Conservation (phyloP, 345 rosid species). For the Citrus reticulata region DNA sequence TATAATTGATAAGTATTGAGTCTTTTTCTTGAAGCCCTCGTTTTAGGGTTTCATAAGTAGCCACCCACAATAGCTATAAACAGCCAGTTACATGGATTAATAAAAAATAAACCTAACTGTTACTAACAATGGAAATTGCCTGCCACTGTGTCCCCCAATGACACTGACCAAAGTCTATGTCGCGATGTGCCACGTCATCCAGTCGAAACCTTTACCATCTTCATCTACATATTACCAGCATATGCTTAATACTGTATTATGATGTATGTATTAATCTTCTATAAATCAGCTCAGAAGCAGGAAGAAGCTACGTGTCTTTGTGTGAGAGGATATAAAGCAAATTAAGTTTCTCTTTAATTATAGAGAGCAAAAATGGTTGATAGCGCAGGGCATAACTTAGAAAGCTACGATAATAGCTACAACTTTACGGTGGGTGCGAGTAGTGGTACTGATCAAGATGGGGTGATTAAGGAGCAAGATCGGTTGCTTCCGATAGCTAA, state of each 20-base stretch:
- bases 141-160: conserved; percentile 13
- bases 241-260: no score
- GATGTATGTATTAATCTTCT: not conserved
- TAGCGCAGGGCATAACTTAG: conserved; percentile 15
- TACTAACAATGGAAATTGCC: conserved; percentile 25
- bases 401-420: conserved; percentile 8
- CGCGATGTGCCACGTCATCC: conserved; percentile 14
- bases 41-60: conserved; percentile 16
- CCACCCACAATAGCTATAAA: not conserved
- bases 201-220: not conserved
- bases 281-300: conserved; percentile 9
- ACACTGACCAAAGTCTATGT: not conserved
- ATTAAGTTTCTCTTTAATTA: conserved; percentile 4
- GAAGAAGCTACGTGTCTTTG: conserved; percentile 25
- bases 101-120: conserved; percentile 14
- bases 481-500: conserved; percentile 68
- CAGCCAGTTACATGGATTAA: not conserved
- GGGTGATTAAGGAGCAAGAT: conserved; percentile 57
- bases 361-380: conserved; percentile 21
- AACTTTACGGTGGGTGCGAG: conserved; percentile 19
- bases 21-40: not conserved
- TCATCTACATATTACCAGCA: not conserved
- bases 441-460: conserved; percentile 39
- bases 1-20: conserved; percentile 15
- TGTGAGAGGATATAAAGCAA: conserved; percentile 18